Conservation (phyloP, 2,329 filamentous ascomycete species). For the Beauveria pseudobassiana region DNA sequence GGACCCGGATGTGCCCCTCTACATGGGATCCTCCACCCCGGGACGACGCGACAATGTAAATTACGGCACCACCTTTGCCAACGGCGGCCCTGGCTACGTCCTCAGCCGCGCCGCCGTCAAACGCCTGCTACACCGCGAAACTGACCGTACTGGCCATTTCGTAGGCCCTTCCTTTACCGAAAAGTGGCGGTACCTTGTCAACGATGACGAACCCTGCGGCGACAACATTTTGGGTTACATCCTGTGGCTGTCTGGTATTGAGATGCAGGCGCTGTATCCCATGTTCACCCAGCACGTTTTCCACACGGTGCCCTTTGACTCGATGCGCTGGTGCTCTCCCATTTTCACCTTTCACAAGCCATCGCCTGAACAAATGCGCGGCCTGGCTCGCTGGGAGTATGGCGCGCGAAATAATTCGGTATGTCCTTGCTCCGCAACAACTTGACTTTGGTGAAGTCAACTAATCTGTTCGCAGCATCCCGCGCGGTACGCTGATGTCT, state of each 20-base stretch:
- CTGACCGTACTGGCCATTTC: neutral
- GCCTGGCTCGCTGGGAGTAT: constrained; percentile 13
- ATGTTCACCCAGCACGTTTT: constrained; percentile 13
- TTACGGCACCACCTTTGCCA: constrained; percentile 11
- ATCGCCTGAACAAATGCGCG: constrained; percentile 9
- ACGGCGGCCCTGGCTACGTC: constrained; percentile 15
- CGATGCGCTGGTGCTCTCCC: constrained; percentile 13
- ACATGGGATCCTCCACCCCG: constrained; percentile 8
- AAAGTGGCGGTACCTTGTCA: constrained; percentile 7
- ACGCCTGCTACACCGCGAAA: constrained; percentile 10
- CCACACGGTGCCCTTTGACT: constrained; percentile 7
- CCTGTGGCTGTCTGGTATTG: constrained; percentile 4
- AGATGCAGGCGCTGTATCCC: constrained; percentile 13
- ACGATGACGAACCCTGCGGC: constrained; percentile 12
- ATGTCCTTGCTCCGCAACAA: neutral
- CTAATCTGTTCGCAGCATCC: constrained; percentile 15
- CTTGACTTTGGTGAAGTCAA: neutral
- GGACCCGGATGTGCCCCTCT: constrained; percentile 5
- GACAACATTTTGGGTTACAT: constrained; percentile 12
- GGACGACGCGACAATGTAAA: neutral
- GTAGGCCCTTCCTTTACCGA: constrained; percentile 4
- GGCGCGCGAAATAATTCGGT: constrained; percentile 3
- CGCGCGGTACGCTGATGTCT: constrained; percentile 6
- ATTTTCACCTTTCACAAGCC: constrained; percentile 14
- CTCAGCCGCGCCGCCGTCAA: constrained; percentile 14